Base-by-base conservation (phyloP, 2,329 filamentous ascomycete genomes). In the Neofusicoccum cordaticola region DNA sequence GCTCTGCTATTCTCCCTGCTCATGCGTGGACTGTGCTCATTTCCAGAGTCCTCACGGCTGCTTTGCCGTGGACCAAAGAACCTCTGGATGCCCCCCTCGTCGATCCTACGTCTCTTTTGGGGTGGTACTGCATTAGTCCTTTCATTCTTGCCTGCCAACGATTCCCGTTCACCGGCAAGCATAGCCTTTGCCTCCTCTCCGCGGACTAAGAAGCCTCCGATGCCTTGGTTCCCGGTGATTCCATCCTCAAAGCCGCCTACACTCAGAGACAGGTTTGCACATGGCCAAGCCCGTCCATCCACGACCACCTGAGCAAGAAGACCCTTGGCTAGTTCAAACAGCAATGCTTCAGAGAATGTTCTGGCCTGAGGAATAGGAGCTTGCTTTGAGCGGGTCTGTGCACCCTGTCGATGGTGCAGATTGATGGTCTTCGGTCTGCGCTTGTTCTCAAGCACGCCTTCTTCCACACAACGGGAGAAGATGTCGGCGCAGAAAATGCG, bases 191-290 rank as follows among this genome's bases (percentile, higher is more conserved):
- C 84, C 66, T 86, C 81, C 4, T 85, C 81, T 3, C 85, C 86
- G 51, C 84, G 89, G 31, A 97, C 81, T n/a, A 99, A 82, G 72
- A 97, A 98, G 0, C 86, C 84, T 50, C 90, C 89, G 69, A 99
- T 98, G 39, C 90, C 91, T 82, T 88, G 89, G 72, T 97, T 98
- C 4, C 91, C 90, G 45, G 84, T 87, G 65, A 94, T 81, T 2
- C 92, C 91, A 68, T 97, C 93, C 75, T 98, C 93, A 68, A 98
- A 97, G 0, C 92, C 93, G n/a, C 88, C 89, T 27, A 98, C 92
- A 68, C 90, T 93, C 51, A 98, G 79, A 65, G 91, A 95, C 8
- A 99, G 82, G 73, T 97, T 95, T n/a, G 88, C 83, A 74, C 95
- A 98, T 6, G 95, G 95, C 92, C 93, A 98, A 15, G 91, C 88